Evolutionary conservation across 306 rosid species (phyloP), one percentile per base, ranked within the genome.

Genomic region (Prunus mongolica): DNA sequence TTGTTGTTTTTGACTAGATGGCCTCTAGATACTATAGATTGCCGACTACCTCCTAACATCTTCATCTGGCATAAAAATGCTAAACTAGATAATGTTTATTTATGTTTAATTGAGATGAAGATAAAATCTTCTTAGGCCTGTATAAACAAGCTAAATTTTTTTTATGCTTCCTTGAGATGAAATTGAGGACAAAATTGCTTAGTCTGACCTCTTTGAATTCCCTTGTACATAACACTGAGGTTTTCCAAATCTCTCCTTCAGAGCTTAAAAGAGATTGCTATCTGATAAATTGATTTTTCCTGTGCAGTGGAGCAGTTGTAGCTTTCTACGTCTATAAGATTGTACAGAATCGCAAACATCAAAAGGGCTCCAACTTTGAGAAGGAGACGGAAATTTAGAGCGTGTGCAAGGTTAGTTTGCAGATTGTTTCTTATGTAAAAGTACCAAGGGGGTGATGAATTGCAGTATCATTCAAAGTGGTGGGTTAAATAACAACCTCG

Each of bases 241-340:
- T 55, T 28, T 47, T 6, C 0, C 0, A 50, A 55, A 12, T 47
- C 38, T 62, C 44, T 64, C 15, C 2, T 15, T 14, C 28, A 9
- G 45, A 9, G 2, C 12, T 0, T 30, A 4, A 28, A 25, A 50
- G 18, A 71, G 24, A 27, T 72, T 71, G 67, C 12, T 22, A 32
- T 24, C 71, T 84, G 61, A 82, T 58, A 24, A 19, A 30, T 65
- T 73, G 22, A 69, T 84, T 77, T 54, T 46, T 61, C 15, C 73
- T 38, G 38, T 88, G 90, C 91, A 96, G 99, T 74, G 98, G 91
- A 51, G 91, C 87, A 1, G 89, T 84, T 44, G 90, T 67, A 76
- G 87, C 90, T 52, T 87, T 96, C 79, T 96, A 86, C 67, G 60
- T 93, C 82, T 88, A 87, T 27, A 93, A 84, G 82, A 81, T 91